Base-by-base conservation (phyloP, 352 stramenopile species). In the Elongisporangium undulatum region DNA sequence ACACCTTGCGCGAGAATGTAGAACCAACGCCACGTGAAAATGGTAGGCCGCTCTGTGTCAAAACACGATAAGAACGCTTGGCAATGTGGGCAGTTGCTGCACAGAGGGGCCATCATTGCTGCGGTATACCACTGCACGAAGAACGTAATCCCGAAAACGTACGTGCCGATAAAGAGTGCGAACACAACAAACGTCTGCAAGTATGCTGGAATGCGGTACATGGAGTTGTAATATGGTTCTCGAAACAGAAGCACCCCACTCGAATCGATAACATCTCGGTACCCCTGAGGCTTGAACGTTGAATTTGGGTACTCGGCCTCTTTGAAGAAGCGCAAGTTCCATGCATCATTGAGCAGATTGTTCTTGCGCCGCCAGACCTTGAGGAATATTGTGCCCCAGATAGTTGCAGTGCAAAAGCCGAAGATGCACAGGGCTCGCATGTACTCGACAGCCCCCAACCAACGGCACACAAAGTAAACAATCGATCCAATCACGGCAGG, bases 51-150 rank as follows among this genome's bases (percentile, higher is more conserved):
- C 52, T 87, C 74, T 0, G 85, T 95, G 24, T 91, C 79, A 59
- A 95, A 95, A 56, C 85, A 95, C 15, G 83, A 89, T 2, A 95
- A 67, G 59, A 93, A 93, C 0, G 76, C 84, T 54, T 76, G 72
- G 53, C 85, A 92, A 0, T 89, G 61, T 0, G 74, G 78, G 9
- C 85, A 94, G 26, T 94, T 82, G 51, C 71, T 89, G 60, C 85
- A 92, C 4, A 91, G 63, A 3, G 85, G 83, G 20, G 85, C 85
- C 74, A 92, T 90, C 85, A 94, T 94, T 21, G 85, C 82, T 1
- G 85, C 85, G 0, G 85, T 94, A 55, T 92, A 94, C 85, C 85
- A 94, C 55, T 93, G 83, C 9, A 94, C 83, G 39, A 94, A 94
- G 66, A 94, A 92, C 13, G 79, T 88, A 53, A 88, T 94, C 3